Evolutionary conservation across 331 rosid species (phyloP), one percentile per base, ranked within the genome.

Genomic region (Dryas integrifolia): DNA sequence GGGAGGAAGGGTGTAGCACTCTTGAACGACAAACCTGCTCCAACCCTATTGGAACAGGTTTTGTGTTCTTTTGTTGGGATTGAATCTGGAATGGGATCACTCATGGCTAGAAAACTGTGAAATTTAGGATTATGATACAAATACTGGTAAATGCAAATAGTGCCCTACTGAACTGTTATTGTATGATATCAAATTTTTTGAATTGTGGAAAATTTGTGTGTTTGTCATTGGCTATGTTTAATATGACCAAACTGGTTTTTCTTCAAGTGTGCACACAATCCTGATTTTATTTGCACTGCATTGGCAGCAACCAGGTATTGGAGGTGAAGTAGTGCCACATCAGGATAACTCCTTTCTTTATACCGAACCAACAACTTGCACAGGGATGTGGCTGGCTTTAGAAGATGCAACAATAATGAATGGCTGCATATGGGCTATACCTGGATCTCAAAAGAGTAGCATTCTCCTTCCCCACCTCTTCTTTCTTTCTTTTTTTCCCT

Each of bases 281-380:
- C 18, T 40, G 16, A 5, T 43, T 70, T 72, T 40, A 53, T 77
- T 24, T 72, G 38, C 67, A 16, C 24, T 51, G 49, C 46, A 66
- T 76, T 80, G 64, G 82, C 95, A 89, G 98, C 98, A 94, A 94
- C 97, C 96, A 6, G 96, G 96, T 15, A 94, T 94, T 26, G 98
- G 98, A 24, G 98, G 98, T 56, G 97, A 94, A 82, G 97, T 94
- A 40, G 97, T 94, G 76, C 98, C 98, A 26, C 98, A 94, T 82
- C 98, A 94, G 85, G 98, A 94, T 70, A 91, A 88, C 76, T 91
- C 98, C 0, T 94, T 89, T 84, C 87, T 94, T 70, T 89, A 88
- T 71, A 94, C 98, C 1, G 91, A 89, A 63, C 98, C 98, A 60
- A 80, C 84, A 77, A 94, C 97, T 6, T 94, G 98, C 86, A 88